A percentile compares a stretch with the other conserved stretches of the same genome.
Conservation (phyloP, 331 rosid species). For the Acacia concinna region DNA sequence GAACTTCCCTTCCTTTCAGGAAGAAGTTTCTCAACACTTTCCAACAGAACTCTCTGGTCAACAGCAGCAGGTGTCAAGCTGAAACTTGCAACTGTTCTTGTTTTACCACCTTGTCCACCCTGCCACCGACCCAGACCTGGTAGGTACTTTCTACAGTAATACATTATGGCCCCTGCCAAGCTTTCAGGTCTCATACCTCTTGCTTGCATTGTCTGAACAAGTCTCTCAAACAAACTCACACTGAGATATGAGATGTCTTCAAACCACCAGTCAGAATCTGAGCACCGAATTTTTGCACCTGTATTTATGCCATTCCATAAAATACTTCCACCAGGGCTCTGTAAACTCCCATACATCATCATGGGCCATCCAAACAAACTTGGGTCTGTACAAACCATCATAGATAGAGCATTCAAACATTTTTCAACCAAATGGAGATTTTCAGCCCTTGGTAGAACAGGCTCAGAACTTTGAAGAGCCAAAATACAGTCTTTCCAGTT, state of each 20-base stretch:
- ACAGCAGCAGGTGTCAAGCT: slow-evolving; percentile 72
- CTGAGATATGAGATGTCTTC: slow-evolving; percentile 92
- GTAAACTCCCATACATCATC: slow-evolving; percentile 98
- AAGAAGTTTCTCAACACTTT: slow-evolving; percentile 77
- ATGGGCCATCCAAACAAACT: slow-evolving; percentile 99
- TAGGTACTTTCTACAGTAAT: slow-evolving; percentile 81
- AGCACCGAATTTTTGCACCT: slow-evolving; percentile 85
- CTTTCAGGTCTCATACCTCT: slow-evolving; percentile 85
- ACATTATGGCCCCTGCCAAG: slow-evolving; percentile 76
- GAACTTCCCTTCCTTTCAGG: slow-evolving; percentile 82
- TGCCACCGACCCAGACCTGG: slow-evolving; percentile 95
- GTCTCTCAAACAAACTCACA: slow-evolving; percentile 74
- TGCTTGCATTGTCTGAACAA: slow-evolving; percentile 75
- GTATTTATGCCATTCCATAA: slow-evolving; percentile 97
- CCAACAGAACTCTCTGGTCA: slow-evolving; percentile 78
- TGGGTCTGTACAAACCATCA: slow-evolving; percentile 96
- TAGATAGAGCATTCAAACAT: slow-evolving; percentile 74
- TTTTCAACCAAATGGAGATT: slow-evolving; percentile 64
- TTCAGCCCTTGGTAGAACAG: slow-evolving; percentile 61
- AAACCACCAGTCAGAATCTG: slow-evolving; percentile 98
- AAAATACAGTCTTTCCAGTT: slow-evolving; percentile 95
- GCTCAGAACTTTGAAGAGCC: slow-evolving; percentile 84
- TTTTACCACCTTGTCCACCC: slow-evolving; percentile 61
- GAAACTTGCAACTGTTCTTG: slow-evolving; percentile 73
- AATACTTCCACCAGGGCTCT: slow-evolving; percentile 98